Base-by-base conservation (phyloP, 164 flowering plant species). In the Warburgia ugandensis region DNA sequence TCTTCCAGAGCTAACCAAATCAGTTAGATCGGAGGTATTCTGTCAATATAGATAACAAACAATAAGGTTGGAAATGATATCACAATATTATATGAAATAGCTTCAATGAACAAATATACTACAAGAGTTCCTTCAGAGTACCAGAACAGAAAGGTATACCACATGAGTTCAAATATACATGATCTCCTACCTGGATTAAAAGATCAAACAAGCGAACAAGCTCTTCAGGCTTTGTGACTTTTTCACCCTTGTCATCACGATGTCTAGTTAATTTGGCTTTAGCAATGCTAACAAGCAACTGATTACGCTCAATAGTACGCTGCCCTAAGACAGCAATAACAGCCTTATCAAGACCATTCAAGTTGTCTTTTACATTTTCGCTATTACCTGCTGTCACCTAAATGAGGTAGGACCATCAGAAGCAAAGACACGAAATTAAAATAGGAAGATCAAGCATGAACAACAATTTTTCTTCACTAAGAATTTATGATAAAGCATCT, bases 271-370 rank as follows among this genome's bases (percentile, higher is more conserved):
- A 77, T 54, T 84, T 87, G 58, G 77, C 76, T 71, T 83, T 86
- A 16, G 88, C 92, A 59, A 78, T 70, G 58, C 56, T 76, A 52
- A 94, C 86, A 49, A 89, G 69, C 45, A 94, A 66, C 70, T 77
- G 90, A 66, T 94, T 89, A 27, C 99, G 77, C 65, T 94, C 99
- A 62, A 89, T 81, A 19, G 88, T 88, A 27, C 92, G 74, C 61
- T 84, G 81, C 29, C 84, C 95, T 38, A 89, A 43, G 43, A 89
- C 71, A 61, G 96, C 89, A 69, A 86, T 77, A 42, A 86, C 86
- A 73, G 99, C 99, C 67, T 94, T 94, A 57, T 94, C 96, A 56
- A 94, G 94, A 50, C 99, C 96, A 68, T 77, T 80, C 44, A 94
- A 61, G 43, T 94, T 87, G 67, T 94, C 96, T 61, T 86, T 94